A percentile compares a stretch with the other conserved stretches of the same genome.
These are phyloP conservation scores for Thalassiosira pacifica DNA, from an alignment of 352 stramenopile genomes.

Conservation along the genomic window DNA sequence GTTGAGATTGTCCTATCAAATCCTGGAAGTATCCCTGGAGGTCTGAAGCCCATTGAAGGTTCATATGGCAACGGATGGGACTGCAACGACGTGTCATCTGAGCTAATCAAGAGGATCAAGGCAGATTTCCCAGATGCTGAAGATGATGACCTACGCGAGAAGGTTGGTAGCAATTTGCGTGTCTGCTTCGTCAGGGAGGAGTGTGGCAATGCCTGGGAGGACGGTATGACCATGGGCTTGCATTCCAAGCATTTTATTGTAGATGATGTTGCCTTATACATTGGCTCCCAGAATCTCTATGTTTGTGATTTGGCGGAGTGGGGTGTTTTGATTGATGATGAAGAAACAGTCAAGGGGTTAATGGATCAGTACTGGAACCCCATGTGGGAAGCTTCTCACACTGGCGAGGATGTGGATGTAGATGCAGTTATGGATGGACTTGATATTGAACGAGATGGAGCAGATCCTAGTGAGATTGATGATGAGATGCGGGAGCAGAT, in stretches of 20 bases:
- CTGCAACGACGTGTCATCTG: constrained; percentile 69
- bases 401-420: constrained; percentile 67
- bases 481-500: no score
- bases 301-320: constrained; percentile 75
- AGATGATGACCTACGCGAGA: constrained; percentile 57
- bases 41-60: constrained; percentile 52
- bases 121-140: constrained; percentile 49
- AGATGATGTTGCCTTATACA: constrained; percentile 69
- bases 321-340: constrained; percentile 69
- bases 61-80: constrained; percentile 71
- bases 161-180: constrained; percentile 65
- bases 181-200: constrained; percentile 68
- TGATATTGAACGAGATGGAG: constrained; percentile 59
- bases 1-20: constrained; percentile 73
- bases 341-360: constrained; percentile 48
- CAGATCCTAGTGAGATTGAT: no score
- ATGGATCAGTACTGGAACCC: constrained; percentile 66
- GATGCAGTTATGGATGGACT: constrained; percentile 71
- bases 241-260: constrained; percentile 79
- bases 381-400: constrained; percentile 68
- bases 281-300: constrained; percentile 76
- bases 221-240: constrained; percentile 61
- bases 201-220: no score
- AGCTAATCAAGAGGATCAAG: constrained; percentile 73
- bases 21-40: constrained; percentile 56